These are phyloP conservation scores for Rhynchosporium agropyri DNA, from an alignment of 2,329 filamentous ascomycete species.

Conservation along the genomic window DNA sequence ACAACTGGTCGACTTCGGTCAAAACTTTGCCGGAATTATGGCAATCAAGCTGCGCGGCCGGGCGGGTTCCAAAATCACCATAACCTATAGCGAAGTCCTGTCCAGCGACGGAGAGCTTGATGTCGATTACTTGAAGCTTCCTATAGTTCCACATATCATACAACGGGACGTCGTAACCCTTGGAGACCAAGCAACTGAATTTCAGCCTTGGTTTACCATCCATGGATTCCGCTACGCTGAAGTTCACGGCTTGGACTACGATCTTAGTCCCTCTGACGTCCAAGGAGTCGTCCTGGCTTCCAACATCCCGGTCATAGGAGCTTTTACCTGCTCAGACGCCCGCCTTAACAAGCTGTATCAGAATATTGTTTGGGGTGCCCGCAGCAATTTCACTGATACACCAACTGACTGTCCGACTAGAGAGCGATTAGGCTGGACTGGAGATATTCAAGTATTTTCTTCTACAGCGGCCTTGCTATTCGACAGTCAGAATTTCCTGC, in stretches of 20 bases:
- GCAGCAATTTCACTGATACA: constrained; percentile 49
- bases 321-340: constrained; percentile 31
- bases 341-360: constrained; percentile 50
- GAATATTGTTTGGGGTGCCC: constrained; percentile 52
- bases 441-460: constrained; percentile 49
- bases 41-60: constrained; percentile 45
- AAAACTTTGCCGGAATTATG: constrained; percentile 58
- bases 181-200: constrained; percentile 41
- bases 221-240: constrained; percentile 50
- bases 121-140: too few relatives aligned
- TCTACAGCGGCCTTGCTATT: constrained; percentile 49
- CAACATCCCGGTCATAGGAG: constrained; percentile 33
- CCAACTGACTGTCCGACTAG: constrained; percentile 53
- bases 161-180: constrained; percentile 43
- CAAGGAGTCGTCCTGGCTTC: constrained; percentile 32
- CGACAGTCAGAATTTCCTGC: constrained; percentile 44
- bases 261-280: constrained; percentile 18
- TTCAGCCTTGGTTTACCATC: constrained; percentile 49
- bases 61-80: constrained; percentile 46
- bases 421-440: constrained; percentile 52
- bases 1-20: constrained; percentile 57
- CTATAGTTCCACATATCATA: too few relatives aligned
- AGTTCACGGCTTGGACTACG: constrained; percentile 18
- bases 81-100: constrained; percentile 50
- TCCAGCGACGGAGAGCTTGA: constrained; percentile 46